Evolutionary conservation across 2,329 filamentous ascomycete species (phyloP), one percentile per base, ranked within the genome.

Genomic region (Didymellaceae sp.): DNA sequence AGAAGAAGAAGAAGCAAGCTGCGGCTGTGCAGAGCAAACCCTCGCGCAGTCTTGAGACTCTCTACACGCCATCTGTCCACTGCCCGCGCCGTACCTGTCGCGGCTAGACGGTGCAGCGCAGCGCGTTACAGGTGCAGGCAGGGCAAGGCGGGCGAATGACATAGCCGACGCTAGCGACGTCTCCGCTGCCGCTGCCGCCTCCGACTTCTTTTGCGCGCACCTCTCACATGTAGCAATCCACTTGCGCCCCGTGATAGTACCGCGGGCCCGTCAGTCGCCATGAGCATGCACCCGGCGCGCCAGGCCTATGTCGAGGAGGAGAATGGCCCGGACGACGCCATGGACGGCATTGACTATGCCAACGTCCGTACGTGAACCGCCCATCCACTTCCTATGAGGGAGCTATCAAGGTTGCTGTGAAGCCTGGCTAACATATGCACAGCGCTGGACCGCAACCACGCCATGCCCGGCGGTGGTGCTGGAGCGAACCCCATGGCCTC

Each of bases 251-350:
- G 44, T 52, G 26, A 50, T 33, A 43, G 18, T 33, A 43, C 32
- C 18, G 10, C 35, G 56, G 54, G 52, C 45, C 43, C 35, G 42
- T 51, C 39, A 42, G 44, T 48, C 65, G 68, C 57, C 16, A 74
- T 74, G 70, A 82, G 77, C 72, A 82, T 96, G 78, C 93, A 97
- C 79, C 93, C 93, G 51, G 86, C 93, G 72, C 85, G 94, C 60
- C 88, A 93, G 75, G 93, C 93, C 32, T 97, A 95, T 75, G 91
- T 97, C 58, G 93, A 97, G 80, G 93, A 97, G 70, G 86, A 79
- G 33, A 80, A 84, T 69, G 75, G 81, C 44, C 82, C 87, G 77
- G 79, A 82, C 63, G 77, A 77, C 45, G 78, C 79, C 38, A 82
- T 80, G 75, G 70, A 68, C 32, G 83, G 83, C 50, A 81, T 88